These are phyloP conservation scores for Taiozyma sp. DNA, from an alignment of 1,139 yeast species.

Conservation along the genomic window DNA sequence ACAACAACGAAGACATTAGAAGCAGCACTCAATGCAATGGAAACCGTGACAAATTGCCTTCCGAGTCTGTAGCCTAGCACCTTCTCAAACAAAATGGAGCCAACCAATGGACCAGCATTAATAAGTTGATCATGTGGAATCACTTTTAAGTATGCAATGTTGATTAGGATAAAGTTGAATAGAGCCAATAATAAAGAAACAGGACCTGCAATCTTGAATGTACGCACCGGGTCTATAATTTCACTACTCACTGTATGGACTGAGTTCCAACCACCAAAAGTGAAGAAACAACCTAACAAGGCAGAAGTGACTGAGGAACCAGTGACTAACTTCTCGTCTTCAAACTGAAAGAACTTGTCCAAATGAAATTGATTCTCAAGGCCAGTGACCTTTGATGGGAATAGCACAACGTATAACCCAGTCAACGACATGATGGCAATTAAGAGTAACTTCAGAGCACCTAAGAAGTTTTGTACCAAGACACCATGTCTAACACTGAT, in stretches of 20 bases:
- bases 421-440: constrained; percentile 44
- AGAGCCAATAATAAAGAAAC: constrained; percentile 44
- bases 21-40: constrained; percentile 56
- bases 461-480: constrained; percentile 51
- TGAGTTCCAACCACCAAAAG: constrained; percentile 61
- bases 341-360: constrained; percentile 29
- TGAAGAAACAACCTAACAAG: constrained; percentile 53
- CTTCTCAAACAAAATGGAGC: constrained; percentile 52
- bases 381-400: constrained; percentile 39
- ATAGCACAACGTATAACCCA: constrained; percentile 43
- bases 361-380: constrained; percentile 36
- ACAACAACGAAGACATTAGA: constrained; percentile 62
- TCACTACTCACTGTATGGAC: constrained; percentile 62
- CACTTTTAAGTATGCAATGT: constrained; percentile 52
- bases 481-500: constrained; percentile 50
- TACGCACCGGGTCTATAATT: constrained; percentile 51
- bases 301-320: constrained; percentile 50
- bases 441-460: constrained; percentile 46
- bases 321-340: constrained; percentile 30
- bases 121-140: constrained; percentile 50
- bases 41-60: constrained; percentile 45
- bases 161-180: constrained; percentile 48
- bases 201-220: constrained; percentile 60
- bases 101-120: constrained; percentile 52
- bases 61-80: constrained; percentile 52